Conservation (phyloP, 1,284 basidiomycete genomes). For the Schizopora paradoxa region DNA sequence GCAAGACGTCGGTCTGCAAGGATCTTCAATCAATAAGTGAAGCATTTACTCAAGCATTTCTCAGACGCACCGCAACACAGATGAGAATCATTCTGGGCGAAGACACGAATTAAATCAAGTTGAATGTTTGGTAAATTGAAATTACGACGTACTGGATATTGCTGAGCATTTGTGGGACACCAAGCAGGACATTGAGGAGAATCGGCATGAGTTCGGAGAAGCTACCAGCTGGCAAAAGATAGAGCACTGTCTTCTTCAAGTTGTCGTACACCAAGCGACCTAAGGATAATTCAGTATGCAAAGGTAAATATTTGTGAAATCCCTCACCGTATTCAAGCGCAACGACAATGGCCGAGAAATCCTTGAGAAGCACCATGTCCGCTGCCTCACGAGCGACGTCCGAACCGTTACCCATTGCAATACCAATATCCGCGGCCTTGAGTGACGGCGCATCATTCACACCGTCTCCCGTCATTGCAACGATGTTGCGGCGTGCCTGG, state of each 20-base stretch:
- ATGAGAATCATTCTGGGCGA: slow-evolving; percentile 48
- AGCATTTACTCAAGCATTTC: neutral
- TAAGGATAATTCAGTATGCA: slow-evolving; percentile 9
- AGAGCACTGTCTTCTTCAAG: slow-evolving; percentile 49
- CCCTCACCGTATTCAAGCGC: slow-evolving; percentile 43
- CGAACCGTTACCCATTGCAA: slow-evolving; percentile 49
- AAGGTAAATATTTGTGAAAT: slow-evolving; percentile 20
- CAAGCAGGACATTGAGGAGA: slow-evolving; percentile 47
- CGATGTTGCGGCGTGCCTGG: slow-evolving; percentile 45
- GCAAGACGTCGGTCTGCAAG: slow-evolving; percentile 43
- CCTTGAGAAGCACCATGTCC: slow-evolving; percentile 43
- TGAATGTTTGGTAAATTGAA: too few relatives aligned
- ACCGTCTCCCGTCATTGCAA: slow-evolving; percentile 60
- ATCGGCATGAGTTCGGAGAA: slow-evolving; percentile 70
- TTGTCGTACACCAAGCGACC: slow-evolving; percentile 68
- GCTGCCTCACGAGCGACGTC: slow-evolving; percentile 47
- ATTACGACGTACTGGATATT: slow-evolving; percentile 38
- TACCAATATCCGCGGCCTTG: slow-evolving; percentile 51
- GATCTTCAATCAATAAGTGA: slow-evolving; percentile 30
- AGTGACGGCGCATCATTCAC: slow-evolving; percentile 67
- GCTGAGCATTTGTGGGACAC: slow-evolving; percentile 44
- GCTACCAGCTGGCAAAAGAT: slow-evolving; percentile 43
- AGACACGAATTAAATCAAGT: slow-evolving; percentile 30
- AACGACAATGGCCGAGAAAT: slow-evolving; percentile 40
- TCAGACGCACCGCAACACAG: slow-evolving; percentile 37